Percentiles rank a stretch among this genome's conserved stretches.
Conservation (phyloP, 441 rosid genomes). For the Flueggea neowawraea region DNA sequence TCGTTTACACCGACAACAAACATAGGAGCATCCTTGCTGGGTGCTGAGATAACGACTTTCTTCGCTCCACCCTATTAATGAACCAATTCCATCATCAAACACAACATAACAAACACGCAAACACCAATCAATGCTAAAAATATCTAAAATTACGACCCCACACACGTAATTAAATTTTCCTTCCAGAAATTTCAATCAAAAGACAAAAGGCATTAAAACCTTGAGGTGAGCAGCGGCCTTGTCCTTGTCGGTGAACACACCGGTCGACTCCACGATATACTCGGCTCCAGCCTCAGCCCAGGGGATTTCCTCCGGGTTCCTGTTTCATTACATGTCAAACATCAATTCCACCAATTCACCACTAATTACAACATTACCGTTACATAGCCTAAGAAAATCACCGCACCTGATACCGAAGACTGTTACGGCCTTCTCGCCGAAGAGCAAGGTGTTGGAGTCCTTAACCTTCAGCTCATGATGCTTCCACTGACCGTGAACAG, state of each 20-base stretch:
- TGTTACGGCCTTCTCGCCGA: conserved; percentile 46
- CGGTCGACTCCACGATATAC: conserved; percentile 65
- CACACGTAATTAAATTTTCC: too few species aligned
- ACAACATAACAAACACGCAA: not conserved
- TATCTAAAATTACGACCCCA: not conserved
- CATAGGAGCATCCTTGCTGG: conserved; percentile 96
- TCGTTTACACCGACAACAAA: conserved; percentile 92
- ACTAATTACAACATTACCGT: too few species aligned
- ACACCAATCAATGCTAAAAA: not conserved
- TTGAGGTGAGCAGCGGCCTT: conserved; percentile 84
- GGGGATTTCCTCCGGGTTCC: conserved; percentile 83
- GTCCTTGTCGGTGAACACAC: conserved; percentile 79
- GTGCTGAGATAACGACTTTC: conserved; percentile 84
- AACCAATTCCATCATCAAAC: not conserved
- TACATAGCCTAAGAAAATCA: not conserved
- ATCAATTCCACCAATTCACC: not conserved
- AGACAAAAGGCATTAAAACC: conserved; percentile 17
- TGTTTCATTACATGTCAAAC: conserved; percentile 10
- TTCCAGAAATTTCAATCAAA: not conserved
- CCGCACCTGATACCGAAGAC: conserved; percentile 50
- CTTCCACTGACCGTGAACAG: conserved; percentile 61
- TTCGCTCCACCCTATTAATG: conserved; percentile 78
- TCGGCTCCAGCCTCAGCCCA: conserved; percentile 74
- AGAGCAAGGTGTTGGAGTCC: conserved; percentile 58
- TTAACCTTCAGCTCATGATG: conserved; percentile 52